phyloP scores from a whole-genome alignment of 1,139 yeast species.

The Wickerhamiella infanticola region DNA sequence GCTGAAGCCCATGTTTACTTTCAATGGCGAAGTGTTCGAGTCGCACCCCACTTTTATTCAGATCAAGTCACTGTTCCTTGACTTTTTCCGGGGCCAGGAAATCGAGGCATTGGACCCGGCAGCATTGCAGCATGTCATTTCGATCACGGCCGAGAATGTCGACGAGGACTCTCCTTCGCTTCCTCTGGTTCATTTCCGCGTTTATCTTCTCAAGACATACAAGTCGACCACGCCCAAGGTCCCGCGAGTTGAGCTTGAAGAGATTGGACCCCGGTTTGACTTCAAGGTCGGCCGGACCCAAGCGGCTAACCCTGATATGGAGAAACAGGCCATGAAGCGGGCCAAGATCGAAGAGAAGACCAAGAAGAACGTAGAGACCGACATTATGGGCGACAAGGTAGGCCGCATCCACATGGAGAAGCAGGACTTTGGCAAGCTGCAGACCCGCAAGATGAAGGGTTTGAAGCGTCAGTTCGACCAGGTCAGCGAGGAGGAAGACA shows the following conservation, averaged over 20 bases:
- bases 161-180: slow-evolving; percentile 51
- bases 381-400: slow-evolving; percentile 87
- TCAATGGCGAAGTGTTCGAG: slow-evolving; percentile 87
- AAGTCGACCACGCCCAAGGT: slow-evolving; percentile 57
- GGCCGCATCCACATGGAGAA: slow-evolving; percentile 94
- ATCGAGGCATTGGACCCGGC: slow-evolving; percentile 84
- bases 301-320: slow-evolving; percentile 75
- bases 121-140: slow-evolving; percentile 80
- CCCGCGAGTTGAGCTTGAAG: slow-evolving; percentile 89
- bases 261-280: slow-evolving; percentile 91
- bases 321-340: slow-evolving; percentile 70
- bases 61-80: slow-evolving; percentile 74
- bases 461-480: slow-evolving; percentile 77
- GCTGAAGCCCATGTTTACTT: slow-evolving; percentile 83
- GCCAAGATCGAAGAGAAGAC: slow-evolving; percentile 70
- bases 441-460: slow-evolving; percentile 98
- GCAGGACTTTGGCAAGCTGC: slow-evolving; percentile 80
- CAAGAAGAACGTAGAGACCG: slow-evolving; percentile 81
- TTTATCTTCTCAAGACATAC: slow-evolving; percentile 67
- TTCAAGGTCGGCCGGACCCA: slow-evolving; percentile 81
- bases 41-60: slow-evolving; percentile 76
- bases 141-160: slow-evolving; percentile 59
- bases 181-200: slow-evolving; percentile 80
- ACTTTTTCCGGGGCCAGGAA: slow-evolving; percentile 74
- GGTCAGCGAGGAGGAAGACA: slow-evolving; percentile 34